Evolutionary conservation across 306 rosid species (phyloP), one percentile per base, ranked within the genome.

Genomic region (Cicer yamashitae): DNA sequence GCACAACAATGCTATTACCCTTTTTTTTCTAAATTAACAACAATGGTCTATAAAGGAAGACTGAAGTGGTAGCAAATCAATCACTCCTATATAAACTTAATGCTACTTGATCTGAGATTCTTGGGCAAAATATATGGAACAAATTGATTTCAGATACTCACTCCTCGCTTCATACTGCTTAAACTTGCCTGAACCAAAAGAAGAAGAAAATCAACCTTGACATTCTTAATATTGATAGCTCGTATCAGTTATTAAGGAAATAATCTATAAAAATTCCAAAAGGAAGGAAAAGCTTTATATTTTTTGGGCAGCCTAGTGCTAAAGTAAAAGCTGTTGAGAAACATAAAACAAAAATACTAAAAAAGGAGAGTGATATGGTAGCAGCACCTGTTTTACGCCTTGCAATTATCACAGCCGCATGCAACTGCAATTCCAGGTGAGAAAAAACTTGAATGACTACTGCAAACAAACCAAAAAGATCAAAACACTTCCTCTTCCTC

Each of bases 81-180:
- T 44, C 41, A 17, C 44, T 63, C 20, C 68, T 44, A 53, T 73
- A 20, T 15, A 43, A 69, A 72, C 48, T 45, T 7, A 14, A 66
- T 45, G 74, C 74, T 10, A 45, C 6, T 73, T 64, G 52, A 73
- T 4, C 44, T 5, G 63, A 20, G 72, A 50, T 17, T 60, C 68
- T 38, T 12, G 17, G 39, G 41, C 82, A 44, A 11, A 84, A 88
- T 77, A 86, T 79, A 74, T 82, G 96, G 0, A 91, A 86, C 70
- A 91, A 88, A 77, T 89, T 91, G 80, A 84, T 88, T 89, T 85
- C 89, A 78, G 87, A 82, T 82, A 87, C 66, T 83, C 88, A 34
- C 86, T 84, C 87, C 96, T 82, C 10, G 84, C 63, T 53, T 87
- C 88, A 74, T 81, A 76, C 84, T 30, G 86, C 82, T 87, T 76